Percentiles rank a stretch among this genome's conserved stretches.
phyloP scores from a whole-genome alignment of 73 alveolate genomes.

The Effrenium voratum region DNA sequence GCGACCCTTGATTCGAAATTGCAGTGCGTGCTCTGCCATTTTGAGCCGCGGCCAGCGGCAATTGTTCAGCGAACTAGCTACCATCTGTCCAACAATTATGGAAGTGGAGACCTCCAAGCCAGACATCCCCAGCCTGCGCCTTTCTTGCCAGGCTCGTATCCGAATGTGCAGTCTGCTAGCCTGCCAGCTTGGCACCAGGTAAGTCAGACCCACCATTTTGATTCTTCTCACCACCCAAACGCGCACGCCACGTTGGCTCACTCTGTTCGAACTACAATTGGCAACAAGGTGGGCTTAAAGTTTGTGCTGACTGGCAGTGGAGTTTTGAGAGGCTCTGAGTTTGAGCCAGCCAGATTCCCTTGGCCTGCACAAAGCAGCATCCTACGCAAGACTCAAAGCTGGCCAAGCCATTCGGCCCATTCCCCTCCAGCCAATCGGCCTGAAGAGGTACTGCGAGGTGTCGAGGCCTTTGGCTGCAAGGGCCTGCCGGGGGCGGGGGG shows the following conservation, averaged over 20 bases:
- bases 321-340: too few relatives aligned
- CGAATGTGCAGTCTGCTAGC: conserved; percentile 76
- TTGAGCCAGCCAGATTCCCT: too few relatives aligned
- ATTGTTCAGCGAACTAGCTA: not conserved
- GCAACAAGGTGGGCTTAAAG: too few relatives aligned
- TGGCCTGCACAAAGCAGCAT: too few relatives aligned
- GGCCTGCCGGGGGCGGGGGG: not conserved
- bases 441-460: not conserved
- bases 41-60: not conserved
- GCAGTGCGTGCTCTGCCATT: not conserved
- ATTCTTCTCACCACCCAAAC: not conserved
- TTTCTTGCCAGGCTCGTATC: conserved; percentile 83
- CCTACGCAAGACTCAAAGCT: too few relatives aligned
- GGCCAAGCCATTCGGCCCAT: too few relatives aligned
- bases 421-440: not conserved
- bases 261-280: too few relatives aligned
- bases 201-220: not conserved
- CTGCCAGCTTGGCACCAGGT: not conserved
- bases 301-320: too few relatives aligned
- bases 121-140: conserved; percentile 24
- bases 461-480: conserved; percentile 35
- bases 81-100: not conserved
- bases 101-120: not conserved
- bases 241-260: not conserved
- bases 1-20: not conserved